Evolutionary conservation across 2,329 filamentous ascomycete genomes (phyloP), one percentile per base, ranked within the genome.

Genomic region (Simplicillium aogashimaense): DNA sequence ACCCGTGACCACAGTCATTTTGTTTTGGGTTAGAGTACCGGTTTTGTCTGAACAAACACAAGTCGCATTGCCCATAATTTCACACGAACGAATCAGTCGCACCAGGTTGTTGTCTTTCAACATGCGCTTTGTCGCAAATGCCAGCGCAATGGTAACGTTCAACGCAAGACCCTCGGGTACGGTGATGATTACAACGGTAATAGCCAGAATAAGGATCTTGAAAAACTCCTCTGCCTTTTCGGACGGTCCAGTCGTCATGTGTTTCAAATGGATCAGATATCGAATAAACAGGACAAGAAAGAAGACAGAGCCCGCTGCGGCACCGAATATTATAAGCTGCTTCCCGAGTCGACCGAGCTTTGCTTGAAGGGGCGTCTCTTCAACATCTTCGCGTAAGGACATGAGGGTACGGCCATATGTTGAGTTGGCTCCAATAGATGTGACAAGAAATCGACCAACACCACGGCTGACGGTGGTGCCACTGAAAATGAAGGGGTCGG

Each of bases 401-500:
- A 89, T 82, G 64, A 89, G 74, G 3, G 80, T 87, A 52, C 85
- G 84, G 41, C 85, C 85, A 51, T 85, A 80, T 28, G 76, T 83
- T 1, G 83, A 86, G 57, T 89, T 74, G 29, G 82, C 70, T 46
- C 85, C 85, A 14, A 81, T 78, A 4, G 83, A 76, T 2, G 83
- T 86, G 40, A 88, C 83, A 40, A 90, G 57, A 58, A 86, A 89
- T 4, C 75, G 78, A 9, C 86, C 85, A 7, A 86, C 71, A 40
- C 85, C 85, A 51, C 87, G 82, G 0, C 78, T 78, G 10, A 90
- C 78, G 49, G 86, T 87, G 3, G 81, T 81, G 35, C 85, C 85
- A 16, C 83, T 89, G 4, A 89, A 67, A 45, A 90, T 87, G 58
- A 90, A 90, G 0, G 85, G 85, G 50, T 89, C 85, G 45, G 83